A percentile compares a stretch with the other conserved stretches of the same genome.
phyloP scores from a whole-genome alignment of 2,329 filamentous ascomycete genomes.

The Aspergillus sp. region DNA sequence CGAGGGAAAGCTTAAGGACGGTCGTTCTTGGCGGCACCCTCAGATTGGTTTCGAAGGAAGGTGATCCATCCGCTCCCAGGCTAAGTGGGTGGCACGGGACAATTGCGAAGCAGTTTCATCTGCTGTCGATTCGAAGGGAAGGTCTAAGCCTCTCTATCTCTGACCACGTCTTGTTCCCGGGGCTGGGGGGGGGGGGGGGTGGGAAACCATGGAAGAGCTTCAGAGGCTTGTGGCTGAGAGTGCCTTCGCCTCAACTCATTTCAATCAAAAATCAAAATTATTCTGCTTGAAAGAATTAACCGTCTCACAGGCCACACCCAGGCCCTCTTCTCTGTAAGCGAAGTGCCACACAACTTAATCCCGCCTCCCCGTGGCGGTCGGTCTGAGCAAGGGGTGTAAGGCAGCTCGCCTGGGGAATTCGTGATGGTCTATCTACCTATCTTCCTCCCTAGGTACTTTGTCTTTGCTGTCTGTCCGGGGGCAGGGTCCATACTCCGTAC shows the following conservation, averaged over 20 bases:
- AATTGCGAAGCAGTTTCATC: slow-evolving; percentile 1
- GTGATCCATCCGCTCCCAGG: slow-evolving; percentile 1
- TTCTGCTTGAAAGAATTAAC: neutral
- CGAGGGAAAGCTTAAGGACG: neutral
- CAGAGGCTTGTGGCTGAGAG: too few relatives aligned
- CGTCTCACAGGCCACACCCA: neutral
- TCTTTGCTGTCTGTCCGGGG: too few relatives aligned
- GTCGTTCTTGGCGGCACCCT: neutral
- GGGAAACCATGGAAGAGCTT: too few relatives aligned
- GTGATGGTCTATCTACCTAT: too few relatives aligned
- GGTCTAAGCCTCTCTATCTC: slow-evolving; percentile 7
- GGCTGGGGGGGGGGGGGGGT: too few relatives aligned
- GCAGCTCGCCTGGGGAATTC: too few relatives aligned
- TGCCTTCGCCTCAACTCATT: too few relatives aligned
- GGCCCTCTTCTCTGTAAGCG: neutral
- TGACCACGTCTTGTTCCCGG: neutral
- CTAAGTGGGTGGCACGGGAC: slow-evolving; percentile 10
- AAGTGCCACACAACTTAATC: neutral
- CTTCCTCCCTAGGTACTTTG: too few relatives aligned
- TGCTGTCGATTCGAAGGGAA: neutral
- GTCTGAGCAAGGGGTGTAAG: neutral
- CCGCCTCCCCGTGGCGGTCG: neutral
- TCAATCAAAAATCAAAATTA: neutral
- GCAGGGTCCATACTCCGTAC: too few relatives aligned
- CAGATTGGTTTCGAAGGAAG: neutral